phyloP scores from a whole-genome alignment of 2,329 filamentous ascomycete species.

The Leptographium radiaticola region DNA sequence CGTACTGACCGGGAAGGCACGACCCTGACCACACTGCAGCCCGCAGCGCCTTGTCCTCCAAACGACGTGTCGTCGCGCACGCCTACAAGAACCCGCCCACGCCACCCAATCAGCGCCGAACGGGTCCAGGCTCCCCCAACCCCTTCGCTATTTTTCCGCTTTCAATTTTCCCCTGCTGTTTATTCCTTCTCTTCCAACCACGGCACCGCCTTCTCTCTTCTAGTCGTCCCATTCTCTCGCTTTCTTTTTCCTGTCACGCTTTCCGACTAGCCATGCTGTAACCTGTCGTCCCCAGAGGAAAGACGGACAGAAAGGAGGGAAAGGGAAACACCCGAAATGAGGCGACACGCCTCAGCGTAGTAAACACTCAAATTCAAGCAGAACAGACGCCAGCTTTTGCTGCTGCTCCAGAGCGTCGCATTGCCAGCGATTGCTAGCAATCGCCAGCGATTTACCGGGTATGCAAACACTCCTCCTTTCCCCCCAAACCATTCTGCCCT shows the following conservation, averaged over 20 bases:
- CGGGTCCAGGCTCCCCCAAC: neutral
- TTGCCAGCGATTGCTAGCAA: neutral
- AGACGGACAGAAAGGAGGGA: neutral
- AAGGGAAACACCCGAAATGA: neutral
- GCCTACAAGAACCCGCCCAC: neutral
- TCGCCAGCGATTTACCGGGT: neutral
- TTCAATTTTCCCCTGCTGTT: neutral
- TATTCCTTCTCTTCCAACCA: neutral
- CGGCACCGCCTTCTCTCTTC: neutral
- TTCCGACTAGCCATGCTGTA: neutral
- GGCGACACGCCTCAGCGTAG: conserved; percentile 1
- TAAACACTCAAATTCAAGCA: neutral
- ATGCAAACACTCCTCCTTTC: neutral
- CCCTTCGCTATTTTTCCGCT: neutral
- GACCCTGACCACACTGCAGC: neutral
- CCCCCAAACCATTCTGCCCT: neutral
- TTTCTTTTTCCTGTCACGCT: neutral
- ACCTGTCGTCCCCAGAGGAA: neutral
- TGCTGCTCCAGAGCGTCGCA: neutral
- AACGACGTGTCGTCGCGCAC: neutral
- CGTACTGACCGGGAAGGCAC: neutral
- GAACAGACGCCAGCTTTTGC: neutral
- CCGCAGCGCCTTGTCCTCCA: neutral
- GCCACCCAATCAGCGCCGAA: neutral
- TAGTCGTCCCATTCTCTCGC: neutral